Percentiles rank a stretch among this genome's conserved stretches.
Evolutionary conservation across 2,329 filamentous ascomycete species (phyloP).

Genomic region (Thielaviopsis musarum): DNA sequence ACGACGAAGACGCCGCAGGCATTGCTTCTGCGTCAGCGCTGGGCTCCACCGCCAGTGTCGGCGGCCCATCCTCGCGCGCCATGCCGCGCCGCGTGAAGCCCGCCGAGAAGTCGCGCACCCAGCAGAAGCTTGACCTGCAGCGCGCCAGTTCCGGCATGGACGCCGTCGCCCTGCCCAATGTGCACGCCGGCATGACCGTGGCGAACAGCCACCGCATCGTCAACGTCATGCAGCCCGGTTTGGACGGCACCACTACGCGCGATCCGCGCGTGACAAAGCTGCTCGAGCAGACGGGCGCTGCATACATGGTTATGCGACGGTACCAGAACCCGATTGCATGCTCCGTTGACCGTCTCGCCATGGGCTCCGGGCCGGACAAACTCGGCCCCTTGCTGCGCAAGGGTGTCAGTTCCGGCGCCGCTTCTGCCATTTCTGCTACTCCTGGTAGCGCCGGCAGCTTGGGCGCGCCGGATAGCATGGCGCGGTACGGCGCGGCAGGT

Average conservation of each 20-base stretch:
- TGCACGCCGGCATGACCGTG: conserved; percentile 18
- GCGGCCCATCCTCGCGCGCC: not conserved
- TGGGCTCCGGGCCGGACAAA: not conserved
- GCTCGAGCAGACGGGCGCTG: conserved; percentile 52
- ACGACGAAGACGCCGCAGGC: conserved; percentile 22
- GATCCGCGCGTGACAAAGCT: conserved; percentile 49
- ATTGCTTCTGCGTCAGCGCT: conserved; percentile 19
- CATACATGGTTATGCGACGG: conserved; percentile 57
- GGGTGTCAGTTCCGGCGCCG: not conserved
- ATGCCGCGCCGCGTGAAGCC: conserved; percentile 18
- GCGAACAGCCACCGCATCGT: conserved; percentile 30
- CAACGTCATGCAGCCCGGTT: conserved; percentile 36
- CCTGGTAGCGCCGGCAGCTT: not conserved
- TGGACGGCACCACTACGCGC: conserved; percentile 31
- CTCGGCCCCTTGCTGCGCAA: not conserved
- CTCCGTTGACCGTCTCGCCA: conserved; percentile 31
- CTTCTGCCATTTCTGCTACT: not conserved
- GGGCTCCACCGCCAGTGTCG: not conserved
- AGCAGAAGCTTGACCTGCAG: conserved; percentile 61
- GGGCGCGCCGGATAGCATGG: not conserved
- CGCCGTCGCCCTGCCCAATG: conserved; percentile 22
- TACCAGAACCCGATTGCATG: conserved; percentile 55
- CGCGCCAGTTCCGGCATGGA: conserved; percentile 57
- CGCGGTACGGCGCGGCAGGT: not conserved
- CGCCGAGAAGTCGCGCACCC: conserved; percentile 47